Percentiles rank a stretch among this genome's conserved stretches.
These are phyloP conservation scores for Rhodocollybia butyracea DNA, from an alignment of 768 basidiomycete species.

Conservation along the genomic window DNA sequence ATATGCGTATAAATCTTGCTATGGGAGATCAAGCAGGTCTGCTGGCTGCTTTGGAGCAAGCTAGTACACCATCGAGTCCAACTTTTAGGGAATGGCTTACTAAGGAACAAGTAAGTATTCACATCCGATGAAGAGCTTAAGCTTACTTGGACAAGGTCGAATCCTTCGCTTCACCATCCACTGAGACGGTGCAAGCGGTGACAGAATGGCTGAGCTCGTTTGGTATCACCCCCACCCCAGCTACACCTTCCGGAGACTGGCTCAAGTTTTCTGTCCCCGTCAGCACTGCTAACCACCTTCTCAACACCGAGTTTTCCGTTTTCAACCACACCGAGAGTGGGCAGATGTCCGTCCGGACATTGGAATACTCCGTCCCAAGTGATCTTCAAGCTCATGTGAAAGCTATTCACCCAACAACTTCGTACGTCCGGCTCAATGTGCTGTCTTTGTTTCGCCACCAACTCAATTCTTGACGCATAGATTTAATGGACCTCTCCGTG, in stretches of 20 bases:
- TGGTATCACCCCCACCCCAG: conserved; percentile 14
- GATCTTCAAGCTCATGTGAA: conserved; percentile 26
- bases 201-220: conserved; percentile 36
- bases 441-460: background rate
- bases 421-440: conserved; percentile 23
- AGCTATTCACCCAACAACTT: conserved; percentile 30
- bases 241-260: conserved; percentile 31
- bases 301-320: conserved; percentile 34
- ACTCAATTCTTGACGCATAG: conserved; percentile 2
- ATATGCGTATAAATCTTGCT: conserved; percentile 29
- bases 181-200: conserved; percentile 23
- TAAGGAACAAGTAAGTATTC: conserved; percentile 28
- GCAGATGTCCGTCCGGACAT: conserved; percentile 26
- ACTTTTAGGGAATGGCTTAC: conserved; percentile 29
- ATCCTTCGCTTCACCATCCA: conserved; percentile 13
- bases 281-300: conserved; percentile 29
- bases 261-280: conserved; percentile 28
- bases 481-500: conserved; percentile 4
- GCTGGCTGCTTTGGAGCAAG: conserved; percentile 26
- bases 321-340: conserved; percentile 30
- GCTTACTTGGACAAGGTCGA: conserved; percentile 12
- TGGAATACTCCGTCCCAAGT: conserved; percentile 33
- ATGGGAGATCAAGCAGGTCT: conserved; percentile 28
- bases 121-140: too few species aligned
- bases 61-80: conserved; percentile 25